Percentiles rank a stretch among this genome's conserved stretches.
Conservation (phyloP, 2,329 filamentous ascomycete genomes). For the Colletotrichum limetticola region DNA sequence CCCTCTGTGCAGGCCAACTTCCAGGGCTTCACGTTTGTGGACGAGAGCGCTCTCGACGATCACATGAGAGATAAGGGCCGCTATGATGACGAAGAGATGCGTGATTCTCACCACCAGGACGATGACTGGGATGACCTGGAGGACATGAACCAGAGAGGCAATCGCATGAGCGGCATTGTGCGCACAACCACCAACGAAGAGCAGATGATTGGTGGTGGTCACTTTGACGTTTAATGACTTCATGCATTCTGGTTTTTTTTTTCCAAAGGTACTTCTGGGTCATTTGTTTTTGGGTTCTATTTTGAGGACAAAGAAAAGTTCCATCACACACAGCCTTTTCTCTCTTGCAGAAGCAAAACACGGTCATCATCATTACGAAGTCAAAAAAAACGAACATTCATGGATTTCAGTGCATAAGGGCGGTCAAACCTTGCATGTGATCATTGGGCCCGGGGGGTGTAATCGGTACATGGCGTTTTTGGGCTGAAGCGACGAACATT, state of each 20-base stretch:
- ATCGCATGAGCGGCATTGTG: conserved; percentile 73
- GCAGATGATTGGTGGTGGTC: conserved; percentile 69
- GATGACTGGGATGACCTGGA: conserved; percentile 70
- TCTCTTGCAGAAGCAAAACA: conserved; percentile 15
- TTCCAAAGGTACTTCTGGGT: background rate
- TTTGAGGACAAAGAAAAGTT: conserved; percentile 27
- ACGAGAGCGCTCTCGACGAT: conserved; percentile 93
- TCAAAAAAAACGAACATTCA: conserved; percentile 36
- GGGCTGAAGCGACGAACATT: conserved; percentile 33
- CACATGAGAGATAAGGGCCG: conserved; percentile 71
- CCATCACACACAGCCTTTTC: conserved; percentile 13
- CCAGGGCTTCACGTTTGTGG: conserved; percentile 98
- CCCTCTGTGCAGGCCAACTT: conserved; percentile 98
- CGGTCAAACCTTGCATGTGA: conserved; percentile 36
- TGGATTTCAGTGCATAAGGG: conserved; percentile 36
- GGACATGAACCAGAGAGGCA: conserved; percentile 63
- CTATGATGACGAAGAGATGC: conserved; percentile 69
- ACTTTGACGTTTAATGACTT: conserved; percentile 69
- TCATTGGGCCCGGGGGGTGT: conserved; percentile 24
- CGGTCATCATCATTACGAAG: conserved; percentile 28
- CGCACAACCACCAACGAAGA: conserved; percentile 68
- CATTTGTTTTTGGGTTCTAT: conserved; percentile 10
- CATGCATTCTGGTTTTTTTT: background rate
- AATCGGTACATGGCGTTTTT: conserved; percentile 35
- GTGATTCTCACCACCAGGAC: conserved; percentile 60